phyloP scores from a whole-genome alignment of 352 stramenopile genomes.

The Globisporangium acanthophoron region DNA sequence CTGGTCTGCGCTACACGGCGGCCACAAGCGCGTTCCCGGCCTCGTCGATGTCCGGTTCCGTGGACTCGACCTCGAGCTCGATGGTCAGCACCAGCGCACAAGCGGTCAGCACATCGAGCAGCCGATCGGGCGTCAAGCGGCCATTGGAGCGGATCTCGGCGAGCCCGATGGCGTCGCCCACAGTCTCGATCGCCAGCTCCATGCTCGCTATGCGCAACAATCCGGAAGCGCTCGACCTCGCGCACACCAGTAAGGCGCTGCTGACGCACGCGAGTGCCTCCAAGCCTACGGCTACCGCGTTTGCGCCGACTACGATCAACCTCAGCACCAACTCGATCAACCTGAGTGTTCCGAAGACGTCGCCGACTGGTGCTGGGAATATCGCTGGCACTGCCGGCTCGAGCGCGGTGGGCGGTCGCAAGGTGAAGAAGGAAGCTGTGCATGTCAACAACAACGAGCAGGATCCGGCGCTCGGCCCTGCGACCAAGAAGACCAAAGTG shows the following conservation, averaged over 20 bases:
- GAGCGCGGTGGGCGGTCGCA: slow-evolving; percentile 1
- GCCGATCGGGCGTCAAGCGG: slow-evolving; percentile 42
- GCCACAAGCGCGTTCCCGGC: slow-evolving; percentile 12
- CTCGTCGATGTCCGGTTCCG: slow-evolving; percentile 6
- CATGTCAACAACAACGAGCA: slow-evolving; percentile 14
- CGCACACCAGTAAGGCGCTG: slow-evolving; percentile 17
- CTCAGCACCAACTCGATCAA: slow-evolving; percentile 32
- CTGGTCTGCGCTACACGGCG: slow-evolving; percentile 5
- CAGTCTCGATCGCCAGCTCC: slow-evolving; percentile 46
- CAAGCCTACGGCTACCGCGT: slow-evolving; percentile 4
- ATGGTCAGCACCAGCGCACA: slow-evolving; percentile 4
- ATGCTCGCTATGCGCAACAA: slow-evolving; percentile 64
- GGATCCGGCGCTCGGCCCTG: slow-evolving; percentile 15
- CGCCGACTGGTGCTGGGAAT: not conserved
- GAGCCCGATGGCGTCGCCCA: slow-evolving; percentile 33
- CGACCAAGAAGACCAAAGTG: slow-evolving; percentile 78
- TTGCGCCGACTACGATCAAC: slow-evolving; percentile 14
- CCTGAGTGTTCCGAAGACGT: slow-evolving; percentile 11
- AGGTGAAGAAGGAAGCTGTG: slow-evolving; percentile 20
- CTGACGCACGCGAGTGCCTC: slow-evolving; percentile 13
- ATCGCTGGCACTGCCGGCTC: too few species aligned
- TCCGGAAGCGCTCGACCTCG: slow-evolving; percentile 10
- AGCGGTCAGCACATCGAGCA: slow-evolving; percentile 6
- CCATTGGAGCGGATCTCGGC: slow-evolving; percentile 20
- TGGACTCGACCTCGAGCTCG: slow-evolving; percentile 4